A percentile compares a stretch with the other conserved stretches of the same genome.
These are phyloP conservation scores for Colletotrichum sublineola DNA, from an alignment of 2,329 filamentous ascomycete genomes.

Conservation along the genomic window DNA sequence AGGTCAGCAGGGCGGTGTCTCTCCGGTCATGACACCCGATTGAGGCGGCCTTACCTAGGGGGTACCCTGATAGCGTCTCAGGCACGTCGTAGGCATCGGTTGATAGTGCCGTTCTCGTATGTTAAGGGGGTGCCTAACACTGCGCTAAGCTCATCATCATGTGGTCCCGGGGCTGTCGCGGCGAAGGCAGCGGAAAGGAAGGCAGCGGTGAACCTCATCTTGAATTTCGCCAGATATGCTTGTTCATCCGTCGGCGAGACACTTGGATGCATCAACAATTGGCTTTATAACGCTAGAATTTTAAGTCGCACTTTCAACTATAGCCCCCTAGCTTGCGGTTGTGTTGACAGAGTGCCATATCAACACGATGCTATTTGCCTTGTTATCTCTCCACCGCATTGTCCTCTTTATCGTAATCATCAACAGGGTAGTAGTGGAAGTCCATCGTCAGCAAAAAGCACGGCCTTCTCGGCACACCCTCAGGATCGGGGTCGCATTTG, in stretches of 20 bases:
- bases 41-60: slow-evolving; percentile 20
- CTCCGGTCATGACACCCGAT: slow-evolving; percentile 23
- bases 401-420: background rate
- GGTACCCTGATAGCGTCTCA: slow-evolving; percentile 35
- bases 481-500: background rate
- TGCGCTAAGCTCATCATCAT: slow-evolving; percentile 5
- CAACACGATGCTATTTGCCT: background rate
- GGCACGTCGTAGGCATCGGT: slow-evolving; percentile 30
- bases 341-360: slow-evolving; percentile 13
- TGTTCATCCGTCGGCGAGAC: accelerated
- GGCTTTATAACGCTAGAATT: background rate
- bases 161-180: slow-evolving; percentile 3
- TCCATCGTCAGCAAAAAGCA: background rate
- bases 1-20: slow-evolving; percentile 14
- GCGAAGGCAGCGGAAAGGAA: background rate
- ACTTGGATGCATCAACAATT: background rate
- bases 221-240: background rate
- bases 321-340: background rate
- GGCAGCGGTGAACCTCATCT: slow-evolving; percentile 4
- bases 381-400: background rate
- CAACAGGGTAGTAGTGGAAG: background rate
- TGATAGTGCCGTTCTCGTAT: slow-evolving; percentile 15
- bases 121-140: slow-evolving; percentile 23
- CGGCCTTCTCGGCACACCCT: background rate
- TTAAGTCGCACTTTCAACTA: background rate